Percentiles rank a stretch among this genome's conserved stretches.
These are phyloP conservation scores for Neocucurbitaria cava DNA, from an alignment of 2,329 filamentous ascomycete species.

Conservation along the genomic window DNA sequence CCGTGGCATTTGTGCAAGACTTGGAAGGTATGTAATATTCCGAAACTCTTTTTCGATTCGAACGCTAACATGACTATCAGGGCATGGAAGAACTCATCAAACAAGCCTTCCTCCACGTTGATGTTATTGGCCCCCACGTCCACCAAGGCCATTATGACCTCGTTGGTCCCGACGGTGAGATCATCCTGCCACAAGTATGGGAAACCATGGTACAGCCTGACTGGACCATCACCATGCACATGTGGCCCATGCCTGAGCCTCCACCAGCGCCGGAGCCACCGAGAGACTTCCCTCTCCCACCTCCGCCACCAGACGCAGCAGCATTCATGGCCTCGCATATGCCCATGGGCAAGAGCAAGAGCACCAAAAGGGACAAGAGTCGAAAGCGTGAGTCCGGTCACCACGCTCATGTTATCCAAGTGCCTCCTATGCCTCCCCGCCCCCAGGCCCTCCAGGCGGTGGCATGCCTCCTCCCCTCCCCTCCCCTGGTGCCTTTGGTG, in stretches of 20 bases:
- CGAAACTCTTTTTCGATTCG: background rate
- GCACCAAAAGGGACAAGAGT: slow-evolving; percentile 21
- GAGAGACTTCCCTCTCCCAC: slow-evolving; percentile 14
- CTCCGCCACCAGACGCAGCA: slow-evolving; percentile 21
- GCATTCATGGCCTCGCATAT: slow-evolving; percentile 19
- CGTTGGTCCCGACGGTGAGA: slow-evolving; percentile 56
- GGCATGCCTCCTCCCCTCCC: background rate
- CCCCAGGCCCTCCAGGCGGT: background rate
- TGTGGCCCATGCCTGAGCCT: slow-evolving; percentile 56
- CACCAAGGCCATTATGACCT: slow-evolving; percentile 57
- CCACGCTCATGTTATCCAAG: slow-evolving; percentile 12
- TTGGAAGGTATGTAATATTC: slow-evolving; percentile 59
- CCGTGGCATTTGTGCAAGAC: slow-evolving; percentile 37
- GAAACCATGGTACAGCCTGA: slow-evolving; percentile 57
- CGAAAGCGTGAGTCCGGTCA: slow-evolving; percentile 19
- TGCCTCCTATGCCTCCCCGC: slow-evolving; percentile 6
- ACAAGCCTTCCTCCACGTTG: slow-evolving; percentile 58
- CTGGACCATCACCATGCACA: slow-evolving; percentile 58
- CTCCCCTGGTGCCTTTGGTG: slow-evolving; percentile 4
- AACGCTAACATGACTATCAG: slow-evolving; percentile 71
- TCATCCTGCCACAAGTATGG: slow-evolving; percentile 59
- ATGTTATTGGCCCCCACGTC: slow-evolving; percentile 55
- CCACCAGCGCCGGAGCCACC: slow-evolving; percentile 21
- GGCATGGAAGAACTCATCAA: slow-evolving; percentile 59
- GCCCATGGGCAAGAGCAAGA: slow-evolving; percentile 16